Evolutionary conservation across 2,329 filamentous ascomycete species (phyloP), one percentile per base, ranked within the genome.

Genomic region (Endocalyx cinctus): DNA sequence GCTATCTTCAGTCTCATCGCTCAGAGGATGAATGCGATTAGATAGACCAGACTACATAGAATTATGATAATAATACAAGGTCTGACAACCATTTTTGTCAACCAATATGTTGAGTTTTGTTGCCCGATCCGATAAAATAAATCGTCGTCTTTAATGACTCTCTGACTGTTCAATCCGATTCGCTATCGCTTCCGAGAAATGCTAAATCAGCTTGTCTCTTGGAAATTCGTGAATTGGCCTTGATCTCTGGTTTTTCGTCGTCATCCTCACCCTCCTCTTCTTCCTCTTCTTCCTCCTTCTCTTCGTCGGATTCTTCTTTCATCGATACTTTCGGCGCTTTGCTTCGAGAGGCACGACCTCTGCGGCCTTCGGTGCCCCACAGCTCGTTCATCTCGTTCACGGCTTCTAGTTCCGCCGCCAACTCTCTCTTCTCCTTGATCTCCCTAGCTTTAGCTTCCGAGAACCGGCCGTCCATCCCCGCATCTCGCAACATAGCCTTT

Each of bases 1-100:
- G 88, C 90, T 6, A 79, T 95, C 39, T 96, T 97, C 67, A 94
- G 90, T 58, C 67, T 98, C 39, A 81, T 92, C 41, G 92, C 90
- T 17, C 92, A 98, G 55, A 83, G 84, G 47, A 84, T 96, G 74
- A 79, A 79, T 43, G 72, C 71, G 17, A 51, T 43, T 6, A 60
- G 42, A 46, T 63, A 47, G 33, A 29, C 23, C 6, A 16, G 15
- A 12, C 26, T 3, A 29, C 17, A 29, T 26, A 34, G 25, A 17
- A 20, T 20, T n/a, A n/a, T n/a, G n/a, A n/a, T n/a, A n/a, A n/a
- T n/a, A n/a, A n/a, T n/a, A n/a, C n/a, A n/a, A n/a, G n/a, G n/a
- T n/a, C n/a, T n/a, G n/a, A n/a, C n/a, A n/a, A n/a, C n/a, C n/a
- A n/a, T n/a, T n/a, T n/a, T n/a, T n/a, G n/a, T n/a, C n/a, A n/a